Conservation (phyloP, 140 eudicot genomes). For the Erigeron philadelphicus region DNA sequence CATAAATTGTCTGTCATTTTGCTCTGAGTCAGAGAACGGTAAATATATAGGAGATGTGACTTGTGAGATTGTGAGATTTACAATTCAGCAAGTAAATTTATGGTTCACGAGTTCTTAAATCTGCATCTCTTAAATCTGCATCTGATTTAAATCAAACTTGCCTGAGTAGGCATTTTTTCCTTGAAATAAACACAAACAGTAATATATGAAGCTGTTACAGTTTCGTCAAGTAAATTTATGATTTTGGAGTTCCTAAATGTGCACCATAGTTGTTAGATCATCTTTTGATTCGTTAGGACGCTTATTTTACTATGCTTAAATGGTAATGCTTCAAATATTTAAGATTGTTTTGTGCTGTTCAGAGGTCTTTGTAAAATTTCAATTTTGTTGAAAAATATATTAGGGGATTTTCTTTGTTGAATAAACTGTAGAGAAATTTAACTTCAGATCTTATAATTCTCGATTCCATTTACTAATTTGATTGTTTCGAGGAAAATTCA, state of each 20-base stretch:
- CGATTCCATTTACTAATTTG: neutral
- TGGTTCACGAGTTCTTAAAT: constrained; percentile 17
- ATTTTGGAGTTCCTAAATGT: neutral
- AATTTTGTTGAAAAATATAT: no score
- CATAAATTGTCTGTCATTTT: constrained; percentile 9
- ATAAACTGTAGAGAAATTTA: neutral
- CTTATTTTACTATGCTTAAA: constrained; percentile 3
- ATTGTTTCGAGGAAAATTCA: neutral
- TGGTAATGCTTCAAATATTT: constrained; percentile 18
- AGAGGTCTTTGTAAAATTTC: constrained; percentile 2
- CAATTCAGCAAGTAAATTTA: constrained; percentile 22
- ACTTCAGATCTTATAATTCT: no score
- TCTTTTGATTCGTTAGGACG: neutral
- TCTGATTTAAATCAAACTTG: constrained; percentile 9
- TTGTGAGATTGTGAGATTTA: neutral
- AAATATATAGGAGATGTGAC: neutral
- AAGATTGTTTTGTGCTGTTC: constrained; percentile 11
- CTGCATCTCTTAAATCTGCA: no score
- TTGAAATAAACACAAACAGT: neutral
- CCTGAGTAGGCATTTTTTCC: neutral
- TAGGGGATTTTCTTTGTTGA: neutral
- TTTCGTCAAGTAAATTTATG: no score
- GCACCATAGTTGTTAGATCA: neutral
- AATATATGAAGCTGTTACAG: no score
- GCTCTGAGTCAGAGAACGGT: neutral